phyloP scores from a whole-genome alignment of 169 alveolate genomes.

The Cryptosporidium muris region DNA sequence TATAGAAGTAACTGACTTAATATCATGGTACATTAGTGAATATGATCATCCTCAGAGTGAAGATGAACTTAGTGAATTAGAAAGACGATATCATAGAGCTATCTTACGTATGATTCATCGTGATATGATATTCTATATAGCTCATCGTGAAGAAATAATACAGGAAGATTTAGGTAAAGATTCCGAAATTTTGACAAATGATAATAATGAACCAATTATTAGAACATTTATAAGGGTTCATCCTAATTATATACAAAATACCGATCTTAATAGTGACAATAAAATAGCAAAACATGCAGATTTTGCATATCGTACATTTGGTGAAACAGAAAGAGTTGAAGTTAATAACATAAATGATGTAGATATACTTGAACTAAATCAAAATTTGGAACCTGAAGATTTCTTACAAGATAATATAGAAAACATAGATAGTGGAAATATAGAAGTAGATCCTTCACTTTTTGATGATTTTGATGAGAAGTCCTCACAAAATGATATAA shows the following conservation, averaged over 20 bases:
- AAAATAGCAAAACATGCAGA: constrained; percentile 54
- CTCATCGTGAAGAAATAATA: constrained; percentile 45
- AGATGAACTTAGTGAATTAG: constrained; percentile 46
- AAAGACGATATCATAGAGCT: constrained; percentile 42
- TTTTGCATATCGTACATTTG: constrained; percentile 57
- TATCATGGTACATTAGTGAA: constrained; percentile 60
- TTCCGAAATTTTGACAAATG: background rate
- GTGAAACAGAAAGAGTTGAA: constrained; percentile 1
- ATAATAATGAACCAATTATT: constrained; percentile 2
- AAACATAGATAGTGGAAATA: background rate
- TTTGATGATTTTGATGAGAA: constrained; percentile 13
- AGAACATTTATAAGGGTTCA: constrained; percentile 36
- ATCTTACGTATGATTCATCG: constrained; percentile 57
- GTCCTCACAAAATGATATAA: constrained; percentile 10
- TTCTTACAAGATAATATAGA: constrained; percentile 26
- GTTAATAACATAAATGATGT: background rate
- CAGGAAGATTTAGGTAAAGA: constrained; percentile 1
- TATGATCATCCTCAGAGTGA: constrained; percentile 64
- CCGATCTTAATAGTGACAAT: background rate
- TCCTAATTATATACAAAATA: constrained; percentile 14
- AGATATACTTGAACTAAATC: constrained; percentile 13
- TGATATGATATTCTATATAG: constrained; percentile 54
- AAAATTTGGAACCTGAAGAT: constrained; percentile 47
- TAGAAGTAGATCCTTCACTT: background rate
- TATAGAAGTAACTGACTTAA: constrained; percentile 21